phyloP scores from a whole-genome alignment of 345 rosid genomes.

The Salix udensis region DNA sequence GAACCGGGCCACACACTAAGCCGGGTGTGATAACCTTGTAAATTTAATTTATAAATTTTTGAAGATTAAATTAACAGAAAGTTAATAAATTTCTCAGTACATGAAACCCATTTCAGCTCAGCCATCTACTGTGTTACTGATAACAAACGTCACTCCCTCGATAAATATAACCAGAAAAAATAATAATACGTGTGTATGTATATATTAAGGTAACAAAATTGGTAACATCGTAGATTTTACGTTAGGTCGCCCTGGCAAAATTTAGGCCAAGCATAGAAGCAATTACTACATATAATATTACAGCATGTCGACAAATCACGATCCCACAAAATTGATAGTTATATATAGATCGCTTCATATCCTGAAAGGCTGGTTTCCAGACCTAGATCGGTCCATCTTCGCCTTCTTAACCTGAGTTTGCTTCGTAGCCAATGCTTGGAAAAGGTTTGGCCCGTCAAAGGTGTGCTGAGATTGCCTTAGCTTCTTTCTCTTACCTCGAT shows the following conservation, averaged over 20 bases:
- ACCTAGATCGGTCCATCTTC: conserved; percentile 25
- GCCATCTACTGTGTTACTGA: background rate
- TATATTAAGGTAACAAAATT: background rate
- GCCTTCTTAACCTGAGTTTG: conserved; percentile 43
- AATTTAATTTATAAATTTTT: too few species aligned
- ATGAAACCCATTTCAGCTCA: background rate
- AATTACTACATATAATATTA: conserved; percentile 7
- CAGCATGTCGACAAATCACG: conserved; percentile 21
- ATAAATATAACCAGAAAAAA: background rate
- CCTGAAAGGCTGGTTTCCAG: conserved; percentile 52
- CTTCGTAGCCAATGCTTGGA: conserved; percentile 61
- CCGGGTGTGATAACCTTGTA: too few species aligned
- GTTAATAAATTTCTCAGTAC: background rate
- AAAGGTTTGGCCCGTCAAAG: conserved; percentile 63
- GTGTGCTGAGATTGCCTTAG: conserved; percentile 37
- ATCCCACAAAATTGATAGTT: background rate
- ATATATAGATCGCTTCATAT: conserved; percentile 25
- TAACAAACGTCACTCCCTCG: background rate
- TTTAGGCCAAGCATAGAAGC: conserved; percentile 1
- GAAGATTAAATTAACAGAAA: background rate
- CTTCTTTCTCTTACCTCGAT: conserved; percentile 90
- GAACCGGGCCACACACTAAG: too few species aligned
- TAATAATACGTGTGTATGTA: too few species aligned
- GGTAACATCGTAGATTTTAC: background rate
- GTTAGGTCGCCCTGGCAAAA: background rate